Percentiles rank a stretch among this genome's conserved stretches.
phyloP scores from a whole-genome alignment of 257 asterid genomes.

The Striga asiatica region DNA sequence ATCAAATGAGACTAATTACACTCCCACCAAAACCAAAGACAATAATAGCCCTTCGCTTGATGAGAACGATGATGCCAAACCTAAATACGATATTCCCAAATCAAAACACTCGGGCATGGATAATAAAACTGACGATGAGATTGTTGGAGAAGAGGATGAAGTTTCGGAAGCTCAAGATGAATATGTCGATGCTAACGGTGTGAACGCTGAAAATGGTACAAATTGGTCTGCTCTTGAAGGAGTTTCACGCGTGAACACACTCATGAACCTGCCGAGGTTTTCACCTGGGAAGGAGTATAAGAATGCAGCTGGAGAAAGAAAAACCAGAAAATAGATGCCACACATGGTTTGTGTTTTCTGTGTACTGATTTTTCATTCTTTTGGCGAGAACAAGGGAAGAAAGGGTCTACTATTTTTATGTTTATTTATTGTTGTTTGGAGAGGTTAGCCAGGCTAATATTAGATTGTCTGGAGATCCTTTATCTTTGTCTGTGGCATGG shows the following conservation, averaged over 20 bases:
- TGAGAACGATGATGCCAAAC: slow-evolving; percentile 15
- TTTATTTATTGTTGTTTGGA: slow-evolving; percentile 18
- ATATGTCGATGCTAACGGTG: slow-evolving; percentile 26
- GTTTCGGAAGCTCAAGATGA: slow-evolving; percentile 31
- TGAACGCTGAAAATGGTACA: slow-evolving; percentile 23
- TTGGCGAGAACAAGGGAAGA: slow-evolving; percentile 11
- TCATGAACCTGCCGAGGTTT: slow-evolving; percentile 63
- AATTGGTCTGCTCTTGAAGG: slow-evolving; percentile 80
- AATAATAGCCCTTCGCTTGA: slow-evolving; percentile 14
- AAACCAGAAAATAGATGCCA: slow-evolving; percentile 31
- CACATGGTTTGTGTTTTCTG: slow-evolving; percentile 2
- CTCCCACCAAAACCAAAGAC: slow-evolving; percentile 26
- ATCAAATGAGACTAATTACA: slow-evolving; percentile 25
- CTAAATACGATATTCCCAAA: neutral
- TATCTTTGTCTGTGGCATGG: slow-evolving; percentile 21
- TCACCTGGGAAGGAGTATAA: slow-evolving; percentile 40
- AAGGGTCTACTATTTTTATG: neutral
- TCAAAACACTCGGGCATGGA: no score
- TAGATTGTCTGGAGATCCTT: slow-evolving; percentile 42
- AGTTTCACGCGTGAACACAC: slow-evolving; percentile 62
- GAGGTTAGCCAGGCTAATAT: slow-evolving; percentile 50
- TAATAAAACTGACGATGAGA: slow-evolving; percentile 1
- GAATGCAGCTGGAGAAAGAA: slow-evolving; percentile 28
- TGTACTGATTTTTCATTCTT: slow-evolving; percentile 16
- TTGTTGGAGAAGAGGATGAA: slow-evolving; percentile 16